Percentiles rank a stretch among this genome's conserved stretches.
These are phyloP conservation scores for Nothophoma quercina DNA, from an alignment of 2,329 filamentous ascomycete genomes.

Conservation along the genomic window DNA sequence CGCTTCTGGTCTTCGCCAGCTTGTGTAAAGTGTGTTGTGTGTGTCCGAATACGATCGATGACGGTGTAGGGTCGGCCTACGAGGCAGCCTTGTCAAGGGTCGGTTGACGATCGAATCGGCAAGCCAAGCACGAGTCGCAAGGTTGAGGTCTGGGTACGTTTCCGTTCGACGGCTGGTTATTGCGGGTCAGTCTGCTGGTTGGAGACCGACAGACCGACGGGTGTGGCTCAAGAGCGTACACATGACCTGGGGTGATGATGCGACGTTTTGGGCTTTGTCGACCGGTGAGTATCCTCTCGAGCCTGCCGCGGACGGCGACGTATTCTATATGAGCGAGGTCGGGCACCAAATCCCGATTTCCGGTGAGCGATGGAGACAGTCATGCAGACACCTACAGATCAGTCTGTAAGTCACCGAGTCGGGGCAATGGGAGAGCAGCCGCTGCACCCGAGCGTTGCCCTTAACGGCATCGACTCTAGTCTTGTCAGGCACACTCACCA, in stretches of 20 bases:
- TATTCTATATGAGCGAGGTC: constrained; percentile 8
- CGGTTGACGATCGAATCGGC: background rate
- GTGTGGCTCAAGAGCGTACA: constrained; percentile 24
- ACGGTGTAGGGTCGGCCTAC: background rate
- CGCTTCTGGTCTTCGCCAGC: background rate
- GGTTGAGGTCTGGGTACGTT: background rate
- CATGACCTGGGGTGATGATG: constrained; percentile 25
- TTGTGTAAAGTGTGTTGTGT: background rate
- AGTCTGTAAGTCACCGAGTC: constrained; percentile 5
- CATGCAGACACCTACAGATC: constrained; percentile 11
- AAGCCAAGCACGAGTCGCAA: background rate
- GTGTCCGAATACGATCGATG: background rate
- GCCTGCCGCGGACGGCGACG: constrained; percentile 2
- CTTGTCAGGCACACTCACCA: constrained; percentile 18
- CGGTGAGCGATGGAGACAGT: constrained; percentile 27
- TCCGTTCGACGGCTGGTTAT: background rate
- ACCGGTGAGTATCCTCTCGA: constrained; percentile 28
- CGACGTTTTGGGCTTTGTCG: constrained; percentile 18
- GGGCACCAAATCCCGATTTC: constrained; percentile 18
- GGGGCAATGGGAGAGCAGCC: constrained; percentile 11
- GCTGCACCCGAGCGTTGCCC: constrained; percentile 16
- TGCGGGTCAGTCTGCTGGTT: background rate
- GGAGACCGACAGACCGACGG: constrained; percentile 6
- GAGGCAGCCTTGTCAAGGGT: background rate
- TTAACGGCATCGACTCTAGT: constrained; percentile 13